Evolutionary conservation across 208 protist species (phyloP), one percentile per base, ranked within the genome.

Genomic region (Polymyxa betae): DNA sequence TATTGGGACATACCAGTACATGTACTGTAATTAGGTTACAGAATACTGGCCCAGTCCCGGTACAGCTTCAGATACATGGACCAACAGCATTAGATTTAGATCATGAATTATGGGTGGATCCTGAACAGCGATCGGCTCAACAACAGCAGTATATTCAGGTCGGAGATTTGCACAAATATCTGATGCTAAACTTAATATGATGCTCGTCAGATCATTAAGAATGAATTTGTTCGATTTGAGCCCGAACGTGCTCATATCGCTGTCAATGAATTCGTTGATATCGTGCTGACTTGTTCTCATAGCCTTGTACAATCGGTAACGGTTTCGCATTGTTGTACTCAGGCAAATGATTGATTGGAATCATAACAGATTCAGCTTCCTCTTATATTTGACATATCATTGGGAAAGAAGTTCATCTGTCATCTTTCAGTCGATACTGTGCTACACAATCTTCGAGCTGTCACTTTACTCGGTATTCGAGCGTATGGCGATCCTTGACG

Each of bases 51-150:
- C 72, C 16, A 43, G 72, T 82, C 5, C 72, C 72, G 40, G n/a
- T 82, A 12, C 16, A 82, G 5, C 40, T 35, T 5, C 5, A 82
- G 35, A 35, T 82, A 40, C 72, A n/a, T 43, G 72, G 72, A n/a
- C 72, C 72, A n/a, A 43, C 72, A 5, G 40, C n/a, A 20, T 5
- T 40, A 5, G 72, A 82, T 82, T n/a, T 82, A 20, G 72, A 82
- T 20, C 72, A 82, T 43, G 72, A 82, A 43, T n/a, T 82, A 35
- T 82, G 72, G 72, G 72, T 82, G 16, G 72, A 82, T n/a, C 72
- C 72, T 35, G 72, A 82, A 40, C 72, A 82, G 72, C 40, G 16
- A 43, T 82, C 72, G 16, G 72, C 5, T 20, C 5, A 5, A 20
- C 35, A 82, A 82, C 5, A 43, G 12, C 72, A 35, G 16, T 82